phyloP scores from a whole-genome alignment of 2,329 filamentous ascomycete genomes.

The Aspergillus nomiae region DNA sequence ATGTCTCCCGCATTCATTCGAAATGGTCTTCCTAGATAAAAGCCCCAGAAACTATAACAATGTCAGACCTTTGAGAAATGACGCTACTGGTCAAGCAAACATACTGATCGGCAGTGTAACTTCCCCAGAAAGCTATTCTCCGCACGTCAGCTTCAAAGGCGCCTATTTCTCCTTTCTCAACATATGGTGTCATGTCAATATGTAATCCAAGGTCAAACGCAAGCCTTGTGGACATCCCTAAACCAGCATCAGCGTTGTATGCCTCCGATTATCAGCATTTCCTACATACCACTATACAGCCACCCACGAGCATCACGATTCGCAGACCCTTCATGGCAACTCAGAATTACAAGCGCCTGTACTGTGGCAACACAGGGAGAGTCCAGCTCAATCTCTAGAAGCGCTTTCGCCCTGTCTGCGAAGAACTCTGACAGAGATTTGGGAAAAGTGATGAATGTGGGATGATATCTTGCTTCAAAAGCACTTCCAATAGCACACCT shows the following conservation, averaged over 20 bases:
- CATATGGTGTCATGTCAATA: conserved; percentile 43
- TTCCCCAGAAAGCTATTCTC: conserved; percentile 46
- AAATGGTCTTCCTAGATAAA: conserved; percentile 47
- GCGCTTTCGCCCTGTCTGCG: conserved; percentile 46
- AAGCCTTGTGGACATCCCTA: conserved; percentile 49
- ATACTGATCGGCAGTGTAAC: conserved; percentile 45
- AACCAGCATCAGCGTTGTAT: neutral
- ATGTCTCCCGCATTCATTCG: conserved; percentile 45
- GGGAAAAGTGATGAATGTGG: conserved; percentile 44
- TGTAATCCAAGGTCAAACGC: conserved; percentile 50
- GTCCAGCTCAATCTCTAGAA: conserved; percentile 52
- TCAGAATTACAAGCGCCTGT: conserved; percentile 50
- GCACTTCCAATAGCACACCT: conserved; percentile 48
- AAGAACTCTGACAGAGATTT: conserved; percentile 40
- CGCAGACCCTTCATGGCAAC: conserved; percentile 47
- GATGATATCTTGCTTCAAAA: conserved; percentile 48
- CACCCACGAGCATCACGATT: conserved; percentile 50
- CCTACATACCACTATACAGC: conserved; percentile 47
- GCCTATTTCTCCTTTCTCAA: conserved; percentile 43
- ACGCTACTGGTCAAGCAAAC: conserved; percentile 4
- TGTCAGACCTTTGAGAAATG: neutral
- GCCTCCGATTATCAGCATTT: neutral
- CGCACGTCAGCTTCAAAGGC: conserved; percentile 43
- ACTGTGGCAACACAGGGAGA: conserved; percentile 51
- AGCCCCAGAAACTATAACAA: conserved; percentile 41